phyloP scores from a whole-genome alignment of 1,284 basidiomycete species.

The Puccinia horiana region DNA sequence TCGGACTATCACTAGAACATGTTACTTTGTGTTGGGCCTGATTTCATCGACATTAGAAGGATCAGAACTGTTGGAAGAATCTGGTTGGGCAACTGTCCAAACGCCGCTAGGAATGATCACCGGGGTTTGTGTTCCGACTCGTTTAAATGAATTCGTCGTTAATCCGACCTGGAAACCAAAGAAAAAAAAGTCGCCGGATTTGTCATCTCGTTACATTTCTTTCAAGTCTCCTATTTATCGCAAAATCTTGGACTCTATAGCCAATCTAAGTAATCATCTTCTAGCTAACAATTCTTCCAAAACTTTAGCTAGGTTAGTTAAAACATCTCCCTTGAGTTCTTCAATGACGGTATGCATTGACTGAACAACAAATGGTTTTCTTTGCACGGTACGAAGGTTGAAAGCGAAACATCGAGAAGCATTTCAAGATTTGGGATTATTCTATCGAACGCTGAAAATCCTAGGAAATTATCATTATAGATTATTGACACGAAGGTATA shows the following conservation, averaged over 20 bases:
- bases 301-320: constrained; percentile 31
- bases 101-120: constrained; percentile 84
- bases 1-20: constrained; percentile 67
- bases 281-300: constrained; percentile 70
- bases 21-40: constrained; percentile 89
- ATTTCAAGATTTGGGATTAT: constrained; percentile 75
- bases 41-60: constrained; percentile 74
- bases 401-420: constrained; percentile 69
- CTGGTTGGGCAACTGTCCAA: constrained; percentile 85
- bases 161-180: constrained; percentile 75
- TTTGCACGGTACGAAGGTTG: constrained; percentile 64
- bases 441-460: constrained; percentile 78
- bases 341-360: constrained; percentile 12
- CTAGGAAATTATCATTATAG: constrained; percentile 86
- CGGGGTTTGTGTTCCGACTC: constrained; percentile 82
- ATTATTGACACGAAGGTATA: constrained; percentile 82
- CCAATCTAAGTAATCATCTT: constrained; percentile 92
- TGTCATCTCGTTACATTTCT: constrained; percentile 62
- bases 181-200: constrained; percentile 60
- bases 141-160: constrained; percentile 75
- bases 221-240: constrained; percentile 72
- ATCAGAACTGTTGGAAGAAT: constrained; percentile 81
- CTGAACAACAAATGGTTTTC: background rate
- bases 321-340: constrained; percentile 53
- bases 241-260: constrained; percentile 84